Conservation (phyloP, 371 early-diverging fungal species). For the Dentiscutata heterogama region DNA sequence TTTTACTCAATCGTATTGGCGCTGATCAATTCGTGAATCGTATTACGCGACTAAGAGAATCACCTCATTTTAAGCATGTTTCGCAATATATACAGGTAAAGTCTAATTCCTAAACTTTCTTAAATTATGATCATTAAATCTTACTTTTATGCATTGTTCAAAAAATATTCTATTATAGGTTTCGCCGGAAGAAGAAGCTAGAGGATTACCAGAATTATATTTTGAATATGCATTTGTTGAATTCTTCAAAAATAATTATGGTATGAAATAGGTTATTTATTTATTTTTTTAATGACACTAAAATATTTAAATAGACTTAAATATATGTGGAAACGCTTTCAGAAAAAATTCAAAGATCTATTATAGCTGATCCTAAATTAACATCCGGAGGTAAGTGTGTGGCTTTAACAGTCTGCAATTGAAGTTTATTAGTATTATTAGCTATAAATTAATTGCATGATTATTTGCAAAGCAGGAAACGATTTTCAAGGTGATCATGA, state of each 20-base stretch:
- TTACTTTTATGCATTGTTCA: not conserved
- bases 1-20: constrained; percentile 87
- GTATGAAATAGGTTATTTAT: constrained; percentile 53
- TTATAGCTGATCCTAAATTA: constrained; percentile 39
- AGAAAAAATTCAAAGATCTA: constrained; percentile 49
- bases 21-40: constrained; percentile 84
- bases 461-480: not conserved
- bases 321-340: not conserved
- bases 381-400: not conserved
- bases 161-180: constrained; percentile 46
- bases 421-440: not conserved
- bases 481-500: constrained; percentile 41
- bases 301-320: not conserved
- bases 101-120: not conserved
- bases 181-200: constrained; percentile 55
- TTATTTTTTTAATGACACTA: not conserved
- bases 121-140: not conserved
- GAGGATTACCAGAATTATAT: constrained; percentile 65
- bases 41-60: constrained; percentile 86
- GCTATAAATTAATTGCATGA: too few relatives aligned
- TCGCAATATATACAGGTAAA: constrained; percentile 67
- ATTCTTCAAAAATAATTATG: constrained; percentile 81
- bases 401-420: not conserved
- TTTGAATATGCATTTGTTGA: constrained; percentile 88
- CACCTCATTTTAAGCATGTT: constrained; percentile 80